Base-by-base conservation (phyloP, 192 early-diverging fungal genomes). In the Funneliformis geosporum region DNA sequence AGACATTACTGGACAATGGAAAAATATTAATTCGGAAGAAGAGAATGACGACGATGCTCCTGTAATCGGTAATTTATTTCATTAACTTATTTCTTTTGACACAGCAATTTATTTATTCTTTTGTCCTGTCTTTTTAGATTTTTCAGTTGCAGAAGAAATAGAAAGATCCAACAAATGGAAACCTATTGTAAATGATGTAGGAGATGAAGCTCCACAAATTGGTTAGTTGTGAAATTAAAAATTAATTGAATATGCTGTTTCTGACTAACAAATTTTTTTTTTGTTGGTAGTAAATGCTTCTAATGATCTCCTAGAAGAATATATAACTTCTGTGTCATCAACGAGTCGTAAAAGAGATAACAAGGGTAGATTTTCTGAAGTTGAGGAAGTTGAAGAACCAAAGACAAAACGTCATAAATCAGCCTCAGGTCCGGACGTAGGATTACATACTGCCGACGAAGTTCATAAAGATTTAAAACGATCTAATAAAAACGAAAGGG, bases 401-500 rank as follows among this genome's bases (percentile, higher is more conserved):
- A 40, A 5, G 5, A 16, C 67, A n/a, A 40, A 33, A 43, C 21
- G 21, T 69, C 28, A 40, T 38, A 68, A 70, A 12, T 79, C 79
- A 66, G 50, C 77, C 4, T 82, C 84, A 69, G 80, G 79, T 27
- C 65, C 81, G 23, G 64, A 38, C 40, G 76, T 76, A 33, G 85
- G 85, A 14, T 43, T 86, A 7, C 85, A 81, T 23, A 64, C 83
- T 8, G 74, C 79, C 2, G 78, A 79, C 2, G 21, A 78, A 50
- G 78, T 80, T 0, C 80, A 44, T 59, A 76, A 76, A 43, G 83
- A 79, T 8, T 43, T 79, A 23, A 75, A 82, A 9, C 43, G 70
- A 60, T 60, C 39, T 25, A 38, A 81, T 44, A 69, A 76, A 50
- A 59, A 81, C 8, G 62, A 81, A 10, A 28, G 73, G 28, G 78